These are phyloP conservation scores for Athelia sp. DNA, from an alignment of 1,284 basidiomycete genomes.

Conservation along the genomic window DNA sequence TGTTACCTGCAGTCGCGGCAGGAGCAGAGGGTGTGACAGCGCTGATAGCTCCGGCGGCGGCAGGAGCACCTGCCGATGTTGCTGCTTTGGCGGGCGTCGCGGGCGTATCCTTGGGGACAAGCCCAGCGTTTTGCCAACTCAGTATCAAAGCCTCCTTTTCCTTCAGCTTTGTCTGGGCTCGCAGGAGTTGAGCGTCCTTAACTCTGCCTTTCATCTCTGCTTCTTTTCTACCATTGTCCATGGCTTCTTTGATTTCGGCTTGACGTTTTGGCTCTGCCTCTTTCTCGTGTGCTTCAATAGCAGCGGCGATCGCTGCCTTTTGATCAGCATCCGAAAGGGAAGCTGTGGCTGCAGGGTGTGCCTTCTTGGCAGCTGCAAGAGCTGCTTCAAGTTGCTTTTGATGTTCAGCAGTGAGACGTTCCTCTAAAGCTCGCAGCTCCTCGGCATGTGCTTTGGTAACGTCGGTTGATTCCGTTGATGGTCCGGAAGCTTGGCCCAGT, in stretches of 20 bases:
- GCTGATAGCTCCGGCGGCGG: conserved; percentile 12
- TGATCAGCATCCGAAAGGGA: conserved; percentile 26
- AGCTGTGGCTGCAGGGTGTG: conserved; percentile 17
- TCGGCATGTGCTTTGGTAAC: conserved; percentile 47
- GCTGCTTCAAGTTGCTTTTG: conserved; percentile 50
- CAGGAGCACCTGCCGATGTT: conserved; percentile 11
- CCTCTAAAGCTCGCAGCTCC: conserved; percentile 52
- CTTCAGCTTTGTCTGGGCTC: conserved; percentile 54
- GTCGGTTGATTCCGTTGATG: conserved; percentile 29
- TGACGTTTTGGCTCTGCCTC: conserved; percentile 40
- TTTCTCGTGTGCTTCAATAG: conserved; percentile 45
- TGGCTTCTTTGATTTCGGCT: conserved; percentile 55
- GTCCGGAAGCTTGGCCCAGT: conserved; percentile 20
- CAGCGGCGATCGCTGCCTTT: conserved; percentile 43
- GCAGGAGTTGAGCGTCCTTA: conserved; percentile 63
- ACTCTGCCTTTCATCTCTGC: conserved; percentile 53
- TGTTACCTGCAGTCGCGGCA: conserved; percentile 2
- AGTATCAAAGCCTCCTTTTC: conserved; percentile 59
- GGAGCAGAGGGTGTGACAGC: conserved; percentile 15
- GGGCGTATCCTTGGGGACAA: conserved; percentile 28
- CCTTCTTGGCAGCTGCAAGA: conserved; percentile 35
- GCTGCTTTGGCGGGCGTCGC: conserved; percentile 15
- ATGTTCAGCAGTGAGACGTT: conserved; percentile 47
- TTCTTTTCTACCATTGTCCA: conserved; percentile 65
- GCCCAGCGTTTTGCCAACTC: conserved; percentile 46